Evolutionary conservation across 345 rosid genomes (phyloP).

Genomic region (Balakata baccata): DNA sequence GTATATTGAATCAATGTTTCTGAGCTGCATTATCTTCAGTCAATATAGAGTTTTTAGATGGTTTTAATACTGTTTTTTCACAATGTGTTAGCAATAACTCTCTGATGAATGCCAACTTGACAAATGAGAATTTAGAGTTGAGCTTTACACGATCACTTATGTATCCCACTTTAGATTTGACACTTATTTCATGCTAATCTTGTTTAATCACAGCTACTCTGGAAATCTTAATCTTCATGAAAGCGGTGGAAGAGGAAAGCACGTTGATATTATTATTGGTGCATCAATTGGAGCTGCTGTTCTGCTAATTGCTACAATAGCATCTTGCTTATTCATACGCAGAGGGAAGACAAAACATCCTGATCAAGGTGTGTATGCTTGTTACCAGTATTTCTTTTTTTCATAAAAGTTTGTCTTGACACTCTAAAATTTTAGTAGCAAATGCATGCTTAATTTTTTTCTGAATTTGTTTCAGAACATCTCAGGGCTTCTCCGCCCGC

Average conservation of each 20-base stretch:
- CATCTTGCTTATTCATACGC: conserved; percentile 50
- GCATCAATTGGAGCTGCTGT: conserved; percentile 69
- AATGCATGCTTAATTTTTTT: conserved; percentile 16
- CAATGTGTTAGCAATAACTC: background rate
- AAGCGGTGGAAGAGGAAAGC: conserved; percentile 42
- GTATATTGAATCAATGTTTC: too few species aligned
- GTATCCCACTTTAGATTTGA: background rate
- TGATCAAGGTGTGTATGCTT: conserved; percentile 39
- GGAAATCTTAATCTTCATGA: conserved; percentile 63
- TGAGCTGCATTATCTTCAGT: too few species aligned
- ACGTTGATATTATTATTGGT: conserved; percentile 52
- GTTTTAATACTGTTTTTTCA: background rate
- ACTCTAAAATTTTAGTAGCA: conserved; percentile 1
- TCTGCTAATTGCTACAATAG: conserved; percentile 57
- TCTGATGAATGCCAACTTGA: background rate
- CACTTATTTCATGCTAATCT: background rate
- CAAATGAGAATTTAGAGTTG: background rate
- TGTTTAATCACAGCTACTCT: conserved; percentile 46
- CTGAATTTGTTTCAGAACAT: conserved; percentile 40
- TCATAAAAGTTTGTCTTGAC: background rate
- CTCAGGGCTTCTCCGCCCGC: conserved; percentile 38
- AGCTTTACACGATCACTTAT: background rate
- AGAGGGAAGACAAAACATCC: conserved; percentile 49
- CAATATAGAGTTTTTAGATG: background rate
- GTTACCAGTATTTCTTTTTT: conserved; percentile 6